These are phyloP conservation scores for Solanum pennellii DNA, from an alignment of 257 asterid genomes.

Conservation along the genomic window DNA sequence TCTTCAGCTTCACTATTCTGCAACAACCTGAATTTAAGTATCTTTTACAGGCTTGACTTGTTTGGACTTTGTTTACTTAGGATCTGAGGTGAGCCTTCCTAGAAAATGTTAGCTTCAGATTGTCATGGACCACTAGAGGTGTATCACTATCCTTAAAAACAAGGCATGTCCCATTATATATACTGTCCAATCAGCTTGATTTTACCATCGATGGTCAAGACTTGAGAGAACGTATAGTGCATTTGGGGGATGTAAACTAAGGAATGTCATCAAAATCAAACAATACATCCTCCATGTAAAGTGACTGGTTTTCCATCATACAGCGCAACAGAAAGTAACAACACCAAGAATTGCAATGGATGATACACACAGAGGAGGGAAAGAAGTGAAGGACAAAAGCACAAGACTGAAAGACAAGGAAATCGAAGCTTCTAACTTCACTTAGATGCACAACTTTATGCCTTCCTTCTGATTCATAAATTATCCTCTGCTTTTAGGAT, in stretches of 20 bases:
- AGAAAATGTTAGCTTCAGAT: constrained; percentile 46
- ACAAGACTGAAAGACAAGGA: too few species aligned
- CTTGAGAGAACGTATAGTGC: constrained; percentile 62
- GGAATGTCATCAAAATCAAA: constrained; percentile 46
- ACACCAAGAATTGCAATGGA: background rate
- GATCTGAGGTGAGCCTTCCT: constrained; percentile 29
- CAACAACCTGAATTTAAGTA: constrained; percentile 51
- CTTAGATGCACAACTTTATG: too few species aligned
- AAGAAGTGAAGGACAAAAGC: background rate
- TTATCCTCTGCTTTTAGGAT: too few species aligned
- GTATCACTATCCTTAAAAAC: constrained; percentile 53
- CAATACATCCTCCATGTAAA: constrained; percentile 25
- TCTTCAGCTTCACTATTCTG: constrained; percentile 20
- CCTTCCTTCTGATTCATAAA: too few species aligned
- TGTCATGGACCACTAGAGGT: constrained; percentile 24
- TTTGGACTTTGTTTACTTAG: constrained; percentile 27
- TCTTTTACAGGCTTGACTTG: constrained; percentile 51
- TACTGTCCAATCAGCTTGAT: constrained; percentile 87
- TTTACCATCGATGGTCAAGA: constrained; percentile 58
- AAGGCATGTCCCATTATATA: constrained; percentile 76
- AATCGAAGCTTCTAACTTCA: too few species aligned
- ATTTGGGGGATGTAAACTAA: constrained; percentile 38
- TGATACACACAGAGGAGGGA: background rate
- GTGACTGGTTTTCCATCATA: background rate
- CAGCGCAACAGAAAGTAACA: background rate